Conservation (phyloP, 2,329 filamentous ascomycete genomes). For the Grosmannia huntii region DNA sequence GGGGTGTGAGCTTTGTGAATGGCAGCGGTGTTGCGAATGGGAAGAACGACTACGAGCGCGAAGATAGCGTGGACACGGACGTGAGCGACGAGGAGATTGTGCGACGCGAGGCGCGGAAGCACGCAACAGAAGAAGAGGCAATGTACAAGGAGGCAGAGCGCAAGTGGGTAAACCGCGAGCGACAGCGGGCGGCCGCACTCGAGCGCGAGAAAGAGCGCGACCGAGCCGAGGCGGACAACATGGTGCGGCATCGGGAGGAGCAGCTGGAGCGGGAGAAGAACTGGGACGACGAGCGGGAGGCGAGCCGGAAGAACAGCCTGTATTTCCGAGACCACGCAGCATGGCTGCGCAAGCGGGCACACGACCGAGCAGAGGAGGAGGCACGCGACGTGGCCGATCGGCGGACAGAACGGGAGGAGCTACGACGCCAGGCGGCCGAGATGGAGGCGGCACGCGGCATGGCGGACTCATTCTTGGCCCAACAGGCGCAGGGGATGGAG, state of each 20-base stretch:
- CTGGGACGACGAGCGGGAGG: constrained; percentile 89
- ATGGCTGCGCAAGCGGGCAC: constrained; percentile 72
- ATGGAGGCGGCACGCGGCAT: constrained; percentile 68
- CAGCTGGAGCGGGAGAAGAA: constrained; percentile 50
- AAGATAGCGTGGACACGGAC: constrained; percentile 64
- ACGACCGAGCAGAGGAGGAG: constrained; percentile 61
- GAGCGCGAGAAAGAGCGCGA: constrained; percentile 76
- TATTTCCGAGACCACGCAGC: constrained; percentile 80
- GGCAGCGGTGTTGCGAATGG: constrained; percentile 44
- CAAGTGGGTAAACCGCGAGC: constrained; percentile 82
- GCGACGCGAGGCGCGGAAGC: constrained; percentile 55
- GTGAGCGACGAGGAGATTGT: constrained; percentile 81
- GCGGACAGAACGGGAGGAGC: constrained; percentile 62
- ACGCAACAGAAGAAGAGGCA: constrained; percentile 64
- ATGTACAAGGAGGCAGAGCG: constrained; percentile 74
- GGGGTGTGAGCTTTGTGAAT: constrained; percentile 61
- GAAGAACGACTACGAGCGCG: not conserved
- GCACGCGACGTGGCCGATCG: constrained; percentile 74
- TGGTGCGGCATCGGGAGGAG: constrained; percentile 54
- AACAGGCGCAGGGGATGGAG: constrained; percentile 65
- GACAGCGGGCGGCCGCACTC: constrained; percentile 68
- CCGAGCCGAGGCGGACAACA: constrained; percentile 55
- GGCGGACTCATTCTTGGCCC: constrained; percentile 83
- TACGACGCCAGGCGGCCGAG: constrained; percentile 53
- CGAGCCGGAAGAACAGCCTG: constrained; percentile 54